Evolutionary conservation across 208 protist genomes (phyloP).

Genomic region (Crithidia sp.): DNA sequence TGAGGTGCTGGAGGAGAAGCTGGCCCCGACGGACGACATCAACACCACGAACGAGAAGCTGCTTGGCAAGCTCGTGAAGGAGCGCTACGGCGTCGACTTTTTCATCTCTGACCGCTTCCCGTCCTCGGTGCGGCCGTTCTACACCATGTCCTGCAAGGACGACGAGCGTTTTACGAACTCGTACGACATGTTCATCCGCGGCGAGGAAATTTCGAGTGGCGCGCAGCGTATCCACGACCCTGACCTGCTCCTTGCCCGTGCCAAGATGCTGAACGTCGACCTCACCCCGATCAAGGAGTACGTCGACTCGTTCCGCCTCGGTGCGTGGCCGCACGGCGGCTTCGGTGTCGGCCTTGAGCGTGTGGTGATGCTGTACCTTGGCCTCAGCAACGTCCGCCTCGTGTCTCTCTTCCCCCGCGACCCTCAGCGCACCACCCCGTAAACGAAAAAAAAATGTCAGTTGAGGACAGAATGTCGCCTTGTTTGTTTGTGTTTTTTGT

Average conservation of each 20-base stretch:
- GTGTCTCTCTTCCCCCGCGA: constrained; percentile 99
- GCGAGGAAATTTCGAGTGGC: constrained; percentile 99
- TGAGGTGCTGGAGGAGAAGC: constrained; percentile 81
- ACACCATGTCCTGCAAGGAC: constrained; percentile 99
- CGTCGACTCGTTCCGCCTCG: constrained; percentile 98
- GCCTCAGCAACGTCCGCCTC: constrained; percentile 98
- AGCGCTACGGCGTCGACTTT: constrained; percentile 99
- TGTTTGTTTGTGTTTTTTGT: not conserved
- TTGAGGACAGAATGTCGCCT: not conserved
- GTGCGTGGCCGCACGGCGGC: constrained; percentile 98
- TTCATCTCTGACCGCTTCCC: constrained; percentile 99
- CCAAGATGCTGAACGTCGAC: constrained; percentile 84
- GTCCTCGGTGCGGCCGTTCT: constrained; percentile 97
- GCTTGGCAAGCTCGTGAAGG: constrained; percentile 96
- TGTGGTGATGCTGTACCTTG: constrained; percentile 99
- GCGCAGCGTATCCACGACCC: constrained; percentile 99
- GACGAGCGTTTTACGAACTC: constrained; percentile 93
- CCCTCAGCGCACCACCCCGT: constrained; percentile 95
- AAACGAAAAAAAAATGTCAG: constrained; percentile 12
- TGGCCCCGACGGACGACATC: constrained; percentile 90
- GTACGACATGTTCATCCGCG: constrained; percentile 99
- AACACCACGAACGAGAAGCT: constrained; percentile 96
- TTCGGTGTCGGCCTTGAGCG: constrained; percentile 99
- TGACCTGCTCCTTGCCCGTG: constrained; percentile 89
- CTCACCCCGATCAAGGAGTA: constrained; percentile 95